Percentiles rank a stretch among this genome's conserved stretches.
Conservation (phyloP, 2,329 filamentous ascomycete genomes). For the Epichloe aotearoae region DNA sequence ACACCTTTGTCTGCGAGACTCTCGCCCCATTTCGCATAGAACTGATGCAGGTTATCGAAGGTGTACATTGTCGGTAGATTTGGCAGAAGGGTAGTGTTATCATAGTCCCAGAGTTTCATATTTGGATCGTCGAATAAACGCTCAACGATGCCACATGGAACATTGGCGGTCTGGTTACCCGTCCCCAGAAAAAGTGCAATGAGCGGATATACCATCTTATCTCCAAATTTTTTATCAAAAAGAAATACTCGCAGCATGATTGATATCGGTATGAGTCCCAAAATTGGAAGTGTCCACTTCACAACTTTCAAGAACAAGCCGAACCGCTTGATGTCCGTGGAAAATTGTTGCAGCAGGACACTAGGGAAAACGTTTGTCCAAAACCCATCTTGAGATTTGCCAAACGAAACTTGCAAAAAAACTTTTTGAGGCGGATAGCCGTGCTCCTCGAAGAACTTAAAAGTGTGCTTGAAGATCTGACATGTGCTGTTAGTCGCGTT, state of each 20-base stretch:
- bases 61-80: conserved; percentile 54
- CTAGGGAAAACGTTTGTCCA: conserved; percentile 55
- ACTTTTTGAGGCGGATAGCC: conserved; percentile 43
- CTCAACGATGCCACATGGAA: conserved; percentile 54
- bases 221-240: conserved; percentile 56
- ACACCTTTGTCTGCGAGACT: conserved; percentile 42
- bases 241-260: conserved; percentile 53
- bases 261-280: conserved; percentile 49
- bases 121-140: conserved; percentile 44
- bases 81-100: conserved; percentile 37
- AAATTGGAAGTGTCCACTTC: conserved; percentile 44
- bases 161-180: conserved; percentile 60
- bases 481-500: not conserved
- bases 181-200: conserved; percentile 63
- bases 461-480: conserved; percentile 54
- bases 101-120: conserved; percentile 47
- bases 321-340: conserved; percentile 43
- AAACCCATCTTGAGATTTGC: conserved; percentile 44
- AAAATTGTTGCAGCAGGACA: conserved; percentile 39
- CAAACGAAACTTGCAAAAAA: conserved; percentile 48
- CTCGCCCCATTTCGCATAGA: conserved; percentile 46
- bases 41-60: conserved; percentile 47
- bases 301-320: conserved; percentile 42
- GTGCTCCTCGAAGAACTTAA: conserved; percentile 49
- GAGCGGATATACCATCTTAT: conserved; percentile 58